Percentiles rank a stretch among this genome's conserved stretches.
phyloP scores from a whole-genome alignment of 129 eudicot genomes.

The Lactuca sativa region DNA sequence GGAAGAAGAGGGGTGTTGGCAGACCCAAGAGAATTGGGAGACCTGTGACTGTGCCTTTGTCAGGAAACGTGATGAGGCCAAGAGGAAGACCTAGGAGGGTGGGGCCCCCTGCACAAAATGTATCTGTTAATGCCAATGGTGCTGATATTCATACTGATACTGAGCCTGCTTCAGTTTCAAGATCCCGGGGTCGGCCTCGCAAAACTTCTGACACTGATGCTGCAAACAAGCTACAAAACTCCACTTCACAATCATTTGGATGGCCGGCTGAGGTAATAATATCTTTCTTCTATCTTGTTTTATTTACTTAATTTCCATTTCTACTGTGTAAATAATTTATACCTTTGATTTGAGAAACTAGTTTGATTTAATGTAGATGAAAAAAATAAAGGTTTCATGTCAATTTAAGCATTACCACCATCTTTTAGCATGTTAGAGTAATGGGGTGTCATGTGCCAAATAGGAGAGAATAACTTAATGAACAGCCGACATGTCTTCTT shows the following conservation, averaged over 20 bases:
- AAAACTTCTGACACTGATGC: background rate
- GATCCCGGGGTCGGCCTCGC: conserved; percentile 4
- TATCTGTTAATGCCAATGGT: conserved; percentile 12
- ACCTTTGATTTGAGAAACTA: background rate
- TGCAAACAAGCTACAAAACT: background rate
- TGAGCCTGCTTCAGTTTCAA: conserved; percentile 14
- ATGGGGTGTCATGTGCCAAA: background rate
- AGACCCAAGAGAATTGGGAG: conserved; percentile 40
- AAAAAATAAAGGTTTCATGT: background rate
- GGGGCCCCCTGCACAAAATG: background rate
- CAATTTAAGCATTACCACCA: background rate
- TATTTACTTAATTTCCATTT: background rate
- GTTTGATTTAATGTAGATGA: background rate
- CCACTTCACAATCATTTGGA: conserved; percentile 16
- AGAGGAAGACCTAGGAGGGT: conserved; percentile 53
- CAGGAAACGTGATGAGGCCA: conserved; percentile 26
- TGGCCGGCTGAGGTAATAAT: conserved; percentile 7
- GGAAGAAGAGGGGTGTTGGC: conserved; percentile 26
- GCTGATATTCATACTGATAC: background rate
- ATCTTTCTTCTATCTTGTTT: background rate
- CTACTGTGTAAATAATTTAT: background rate
- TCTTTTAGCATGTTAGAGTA: background rate
- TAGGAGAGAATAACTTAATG: background rate
- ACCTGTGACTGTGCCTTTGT: conserved; percentile 5
- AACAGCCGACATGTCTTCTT: background rate